Conservation (phyloP, 805 yeast species). For the Wickerhamomyces canadensis region DNA sequence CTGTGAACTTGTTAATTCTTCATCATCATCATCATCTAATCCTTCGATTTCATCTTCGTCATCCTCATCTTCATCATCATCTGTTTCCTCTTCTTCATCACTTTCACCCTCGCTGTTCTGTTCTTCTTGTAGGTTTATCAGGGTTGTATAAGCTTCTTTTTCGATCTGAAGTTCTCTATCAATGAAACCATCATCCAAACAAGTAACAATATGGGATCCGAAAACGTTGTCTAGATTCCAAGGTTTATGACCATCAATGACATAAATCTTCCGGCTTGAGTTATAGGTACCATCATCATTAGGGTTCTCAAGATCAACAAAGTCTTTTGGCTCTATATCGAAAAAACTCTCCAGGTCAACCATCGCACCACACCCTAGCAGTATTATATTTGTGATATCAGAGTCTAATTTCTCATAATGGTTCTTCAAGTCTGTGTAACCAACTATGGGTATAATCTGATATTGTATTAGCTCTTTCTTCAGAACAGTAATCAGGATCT, state of each 20-base stretch:
- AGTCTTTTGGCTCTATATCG: conserved; percentile 54
- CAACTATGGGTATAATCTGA: conserved; percentile 89
- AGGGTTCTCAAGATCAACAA: conserved; percentile 27
- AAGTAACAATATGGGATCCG: conserved; percentile 70
- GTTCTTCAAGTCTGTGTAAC: conserved; percentile 69
- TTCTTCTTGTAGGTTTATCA: conserved; percentile 38
- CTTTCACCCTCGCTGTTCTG: conserved; percentile 32
- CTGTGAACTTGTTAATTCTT: conserved; percentile 23
- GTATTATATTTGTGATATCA: conserved; percentile 68
- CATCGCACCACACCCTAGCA: conserved; percentile 92
- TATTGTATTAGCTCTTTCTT: conserved; percentile 81
- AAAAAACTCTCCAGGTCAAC: conserved; percentile 75
- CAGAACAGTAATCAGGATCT: conserved; percentile 62
- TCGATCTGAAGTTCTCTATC: conserved; percentile 54
- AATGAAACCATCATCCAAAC: conserved; percentile 83
- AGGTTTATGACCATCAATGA: conserved; percentile 90
- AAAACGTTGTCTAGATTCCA: conserved; percentile 93
- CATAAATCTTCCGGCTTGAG: conserved; percentile 58
- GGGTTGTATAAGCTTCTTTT: conserved; percentile 52
- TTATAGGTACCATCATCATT: conserved; percentile 25
- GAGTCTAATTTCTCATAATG: conserved; percentile 63
- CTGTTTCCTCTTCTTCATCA: conserved; percentile 26
- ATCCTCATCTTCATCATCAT: conserved; percentile 25
- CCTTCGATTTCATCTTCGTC: conserved; percentile 24
- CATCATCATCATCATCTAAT: conserved; percentile 25